A percentile compares a stretch with the other conserved stretches of the same genome.
These are phyloP conservation scores for Ostreobium quekettii DNA, from an alignment of 139 green algal species.

Conservation along the genomic window DNA sequence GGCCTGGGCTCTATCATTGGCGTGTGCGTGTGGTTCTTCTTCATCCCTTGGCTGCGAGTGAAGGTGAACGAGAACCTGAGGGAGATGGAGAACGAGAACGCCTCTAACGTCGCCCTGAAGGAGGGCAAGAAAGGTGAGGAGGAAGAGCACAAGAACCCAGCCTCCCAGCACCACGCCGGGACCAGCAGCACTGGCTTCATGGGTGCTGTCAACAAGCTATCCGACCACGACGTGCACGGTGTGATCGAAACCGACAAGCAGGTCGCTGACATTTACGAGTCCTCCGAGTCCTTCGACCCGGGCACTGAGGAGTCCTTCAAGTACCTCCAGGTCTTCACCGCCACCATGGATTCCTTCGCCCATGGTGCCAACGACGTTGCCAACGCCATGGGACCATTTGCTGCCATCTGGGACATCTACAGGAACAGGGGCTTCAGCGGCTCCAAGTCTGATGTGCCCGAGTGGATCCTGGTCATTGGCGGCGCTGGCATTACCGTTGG, in stretches of 20 bases:
- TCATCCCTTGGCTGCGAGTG: slow-evolving; percentile 14
- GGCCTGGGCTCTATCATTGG: not conserved
- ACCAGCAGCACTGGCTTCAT: slow-evolving; percentile 5
- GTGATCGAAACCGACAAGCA: slow-evolving; percentile 25
- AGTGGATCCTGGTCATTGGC: slow-evolving; percentile 70
- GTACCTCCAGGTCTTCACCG: slow-evolving; percentile 80
- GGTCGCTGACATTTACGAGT: slow-evolving; percentile 41
- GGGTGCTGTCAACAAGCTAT: slow-evolving; percentile 7
- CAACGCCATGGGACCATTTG: slow-evolving; percentile 66
- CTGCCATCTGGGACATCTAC: slow-evolving; percentile 56
- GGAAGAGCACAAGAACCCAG: not conserved
- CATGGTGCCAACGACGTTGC: slow-evolving; percentile 81
- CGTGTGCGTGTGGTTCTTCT: not conserved
- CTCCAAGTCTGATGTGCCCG: slow-evolving; percentile 28
- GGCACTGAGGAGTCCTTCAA: slow-evolving; percentile 61
- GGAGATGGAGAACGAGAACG: not conserved
- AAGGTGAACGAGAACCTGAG: not conserved
- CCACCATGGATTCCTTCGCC: slow-evolving; percentile 70
- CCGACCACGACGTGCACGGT: slow-evolving; percentile 24
- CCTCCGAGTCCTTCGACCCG: slow-evolving; percentile 60
- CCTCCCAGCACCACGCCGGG: not conserved
- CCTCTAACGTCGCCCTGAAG: not conserved
- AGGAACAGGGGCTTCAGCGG: slow-evolving; percentile 13
- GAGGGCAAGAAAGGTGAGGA: not conserved
- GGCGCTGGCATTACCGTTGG: slow-evolving; percentile 68